A percentile compares a stretch with the other conserved stretches of the same genome.
These are phyloP conservation scores for Gardenia jasminoides DNA, from an alignment of 257 asterid genomes.

Conservation along the genomic window DNA sequence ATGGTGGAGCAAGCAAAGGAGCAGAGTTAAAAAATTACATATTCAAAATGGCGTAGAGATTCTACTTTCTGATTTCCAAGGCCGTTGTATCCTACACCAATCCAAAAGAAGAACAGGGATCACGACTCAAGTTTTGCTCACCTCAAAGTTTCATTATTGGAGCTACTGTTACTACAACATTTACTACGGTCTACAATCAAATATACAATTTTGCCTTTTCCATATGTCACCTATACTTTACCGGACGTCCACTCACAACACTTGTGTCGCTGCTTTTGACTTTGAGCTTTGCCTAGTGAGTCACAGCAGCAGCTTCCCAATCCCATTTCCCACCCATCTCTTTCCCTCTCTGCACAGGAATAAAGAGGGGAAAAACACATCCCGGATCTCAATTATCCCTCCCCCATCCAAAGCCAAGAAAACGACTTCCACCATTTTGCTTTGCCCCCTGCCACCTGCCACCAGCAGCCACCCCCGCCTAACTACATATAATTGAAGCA, in stretches of 20 bases:
- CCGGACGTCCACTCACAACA: constrained; percentile 38
- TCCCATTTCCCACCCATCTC: not conserved
- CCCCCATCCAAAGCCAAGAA: constrained; percentile 27
- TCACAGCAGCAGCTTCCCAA: constrained; percentile 41
- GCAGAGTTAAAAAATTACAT: no score
- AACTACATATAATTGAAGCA: not conserved
- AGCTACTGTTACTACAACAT: not conserved
- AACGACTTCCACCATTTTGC: constrained; percentile 28
- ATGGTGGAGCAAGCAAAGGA: no score
- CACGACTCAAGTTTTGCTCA: not conserved
- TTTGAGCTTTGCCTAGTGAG: constrained; percentile 22
- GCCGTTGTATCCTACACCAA: no score
- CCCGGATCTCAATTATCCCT: no score
- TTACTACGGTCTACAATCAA: not conserved
- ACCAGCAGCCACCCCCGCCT: not conserved
- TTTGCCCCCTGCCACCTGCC: not conserved
- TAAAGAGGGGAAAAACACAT: not conserved
- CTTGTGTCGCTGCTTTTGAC: constrained; percentile 32
- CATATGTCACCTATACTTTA: constrained; percentile 35
- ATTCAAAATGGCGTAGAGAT: no score
- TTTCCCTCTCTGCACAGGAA: constrained; percentile 18
- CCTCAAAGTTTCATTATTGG: not conserved
- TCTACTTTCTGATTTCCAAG: no score
- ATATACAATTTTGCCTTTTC: constrained; percentile 25
- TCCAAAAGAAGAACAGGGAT: not conserved